These are phyloP conservation scores for Candida vaughaniae DNA, from an alignment of 805 yeast genomes.

Conservation along the genomic window DNA sequence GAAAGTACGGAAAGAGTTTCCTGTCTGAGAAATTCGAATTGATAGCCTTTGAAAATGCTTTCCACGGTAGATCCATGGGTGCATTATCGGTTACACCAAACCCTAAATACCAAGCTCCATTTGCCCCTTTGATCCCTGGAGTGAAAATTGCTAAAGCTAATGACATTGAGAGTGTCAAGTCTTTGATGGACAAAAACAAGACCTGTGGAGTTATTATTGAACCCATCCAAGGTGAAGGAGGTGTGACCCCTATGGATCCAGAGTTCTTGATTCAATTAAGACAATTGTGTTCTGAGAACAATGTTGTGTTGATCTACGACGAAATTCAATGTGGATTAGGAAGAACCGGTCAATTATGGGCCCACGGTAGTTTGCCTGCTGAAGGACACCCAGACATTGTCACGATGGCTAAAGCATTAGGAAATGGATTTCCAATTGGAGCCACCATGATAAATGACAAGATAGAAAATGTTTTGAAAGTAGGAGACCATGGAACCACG, in stretches of 20 bases:
- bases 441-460: constrained; percentile 86
- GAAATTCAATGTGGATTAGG: constrained; percentile 98
- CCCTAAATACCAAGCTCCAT: constrained; percentile 89
- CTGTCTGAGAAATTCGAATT: constrained; percentile 63
- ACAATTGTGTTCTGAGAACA: constrained; percentile 61
- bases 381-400: constrained; percentile 93
- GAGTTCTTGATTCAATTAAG: constrained; percentile 69
- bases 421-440: constrained; percentile 95
- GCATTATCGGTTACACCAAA: constrained; percentile 90
- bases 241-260: constrained; percentile 65
- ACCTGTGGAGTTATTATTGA: constrained; percentile 93
- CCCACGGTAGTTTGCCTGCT: constrained; percentile 70
- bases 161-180: constrained; percentile 58
- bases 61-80: constrained; percentile 96
- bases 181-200: constrained; percentile 51
- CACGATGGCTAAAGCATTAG: constrained; percentile 94
- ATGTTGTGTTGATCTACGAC: constrained; percentile 82
- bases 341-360: constrained; percentile 91
- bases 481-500: constrained; percentile 98
- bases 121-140: constrained; percentile 89
- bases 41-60: constrained; percentile 83
- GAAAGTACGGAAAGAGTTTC: constrained; percentile 70
- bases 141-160: constrained; percentile 65
- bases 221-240: constrained; percentile 99
- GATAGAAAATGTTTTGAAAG: constrained; percentile 68